Evolutionary conservation across 2,329 filamentous ascomycete species (phyloP).

Genomic region (Salinomyces thailandicus): DNA sequence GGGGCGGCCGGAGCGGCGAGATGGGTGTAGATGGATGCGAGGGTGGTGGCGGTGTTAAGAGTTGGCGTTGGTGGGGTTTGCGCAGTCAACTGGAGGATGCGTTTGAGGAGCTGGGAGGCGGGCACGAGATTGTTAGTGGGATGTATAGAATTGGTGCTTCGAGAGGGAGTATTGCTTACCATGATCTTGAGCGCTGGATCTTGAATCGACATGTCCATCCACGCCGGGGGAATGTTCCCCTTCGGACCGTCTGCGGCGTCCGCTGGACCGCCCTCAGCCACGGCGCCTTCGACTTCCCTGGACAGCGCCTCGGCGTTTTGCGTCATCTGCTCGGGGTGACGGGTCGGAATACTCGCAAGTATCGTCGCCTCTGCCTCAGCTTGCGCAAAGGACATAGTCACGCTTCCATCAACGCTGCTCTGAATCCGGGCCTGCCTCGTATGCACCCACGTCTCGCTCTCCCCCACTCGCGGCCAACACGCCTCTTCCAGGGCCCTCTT

Average conservation of each 20-base stretch:
- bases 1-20: conserved; percentile 31
- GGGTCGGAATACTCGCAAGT: conserved; percentile 5
- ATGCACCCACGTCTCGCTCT: conserved; percentile 8
- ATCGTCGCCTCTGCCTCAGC: conserved; percentile 3
- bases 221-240: conserved; percentile 28
- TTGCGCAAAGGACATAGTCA: conserved; percentile 2
- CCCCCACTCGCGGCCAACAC: conserved; percentile 4
- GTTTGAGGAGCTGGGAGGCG: conserved; percentile 60
- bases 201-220: conserved; percentile 48
- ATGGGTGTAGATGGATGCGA: conserved; percentile 29
- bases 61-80: conserved; percentile 61
- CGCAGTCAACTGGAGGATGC: conserved; percentile 71
- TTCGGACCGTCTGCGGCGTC: not conserved
- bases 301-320: not conserved
- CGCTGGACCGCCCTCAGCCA: conserved; percentile 1
- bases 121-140: not conserved
- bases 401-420: conserved; percentile 4
- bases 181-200: conserved; percentile 59
- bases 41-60: conserved; percentile 35
- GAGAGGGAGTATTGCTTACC: conserved; percentile 40
- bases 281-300: not conserved
- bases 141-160: not conserved
- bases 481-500: conserved; percentile 15
- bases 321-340: not conserved
- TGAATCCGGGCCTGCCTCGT: conserved; percentile 5